Conservation (phyloP, 2,329 filamentous ascomycete species). For the Parascedosporium putredinis region DNA sequence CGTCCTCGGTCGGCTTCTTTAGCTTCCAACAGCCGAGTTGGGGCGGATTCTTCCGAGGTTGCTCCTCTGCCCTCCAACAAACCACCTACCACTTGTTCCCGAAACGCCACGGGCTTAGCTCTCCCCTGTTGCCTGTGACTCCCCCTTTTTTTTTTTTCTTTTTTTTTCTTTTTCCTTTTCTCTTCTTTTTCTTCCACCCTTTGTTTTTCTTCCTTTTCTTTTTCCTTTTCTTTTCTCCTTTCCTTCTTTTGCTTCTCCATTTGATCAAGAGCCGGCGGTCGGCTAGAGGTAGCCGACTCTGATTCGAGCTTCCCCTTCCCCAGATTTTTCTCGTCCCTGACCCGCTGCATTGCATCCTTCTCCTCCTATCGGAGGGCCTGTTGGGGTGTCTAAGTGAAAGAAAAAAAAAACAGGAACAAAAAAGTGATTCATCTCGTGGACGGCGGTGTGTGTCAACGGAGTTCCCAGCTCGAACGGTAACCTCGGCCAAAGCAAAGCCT, state of each 20-base stretch:
- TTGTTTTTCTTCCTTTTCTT: neutral
- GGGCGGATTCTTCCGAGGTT: slow-evolving; percentile 5
- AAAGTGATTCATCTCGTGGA: no score
- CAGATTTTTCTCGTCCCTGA: neutral
- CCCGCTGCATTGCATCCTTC: neutral
- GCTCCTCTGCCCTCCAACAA: neutral
- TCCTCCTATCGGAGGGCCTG: neutral
- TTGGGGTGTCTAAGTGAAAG: neutral
- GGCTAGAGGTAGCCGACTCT: neutral
- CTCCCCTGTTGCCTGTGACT: neutral
- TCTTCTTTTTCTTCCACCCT: neutral
- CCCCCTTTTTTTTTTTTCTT: neutral
- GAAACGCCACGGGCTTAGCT: neutral
- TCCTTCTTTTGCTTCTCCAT: neutral
- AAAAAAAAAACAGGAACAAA: neutral
- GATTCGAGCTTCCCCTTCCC: neutral
- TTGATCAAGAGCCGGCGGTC: neutral
- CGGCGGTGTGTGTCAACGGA: neutral
- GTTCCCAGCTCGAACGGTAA: neutral
- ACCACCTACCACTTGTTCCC: neutral
- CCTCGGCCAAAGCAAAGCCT: no score
- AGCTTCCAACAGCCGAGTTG: slow-evolving; percentile 2
- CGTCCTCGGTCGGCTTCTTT: slow-evolving; percentile 1
- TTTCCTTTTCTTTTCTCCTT: neutral
- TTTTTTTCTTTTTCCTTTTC: neutral